Conservation (phyloP, 352 stramenopile genomes). For the Nothophytophthora sp. region DNA sequence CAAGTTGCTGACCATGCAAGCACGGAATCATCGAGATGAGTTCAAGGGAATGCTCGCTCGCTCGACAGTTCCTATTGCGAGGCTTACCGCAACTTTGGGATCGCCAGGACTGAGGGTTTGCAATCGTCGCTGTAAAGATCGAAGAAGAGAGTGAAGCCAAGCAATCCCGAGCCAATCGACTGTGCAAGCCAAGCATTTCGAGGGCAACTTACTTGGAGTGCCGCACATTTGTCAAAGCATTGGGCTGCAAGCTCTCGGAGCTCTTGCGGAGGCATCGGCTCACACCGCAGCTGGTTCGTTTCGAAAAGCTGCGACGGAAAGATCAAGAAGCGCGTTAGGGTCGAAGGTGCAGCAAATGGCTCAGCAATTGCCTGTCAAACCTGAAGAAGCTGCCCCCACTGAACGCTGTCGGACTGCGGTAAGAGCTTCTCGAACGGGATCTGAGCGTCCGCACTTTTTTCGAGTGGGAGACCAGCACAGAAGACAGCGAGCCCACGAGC, state of each 20-base stretch:
- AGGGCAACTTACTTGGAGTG: slow-evolving; percentile 29
- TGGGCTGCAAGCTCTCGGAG: slow-evolving; percentile 22
- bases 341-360: no score
- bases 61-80: not conserved
- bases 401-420: slow-evolving; percentile 13
- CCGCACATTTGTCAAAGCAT: slow-evolving; percentile 38
- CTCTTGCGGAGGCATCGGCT: slow-evolving; percentile 23
- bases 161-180: no score
- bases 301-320: slow-evolving; percentile 23
- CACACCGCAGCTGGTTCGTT: slow-evolving; percentile 27
- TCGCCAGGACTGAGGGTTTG: slow-evolving; percentile 16
- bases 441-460: slow-evolving; percentile 4
- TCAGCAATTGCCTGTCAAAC: no score
- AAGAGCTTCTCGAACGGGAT: slow-evolving; percentile 10
- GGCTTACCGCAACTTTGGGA: slow-evolving; percentile 15
- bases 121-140: slow-evolving; percentile 16
- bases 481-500: slow-evolving; percentile 25
- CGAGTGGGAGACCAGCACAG: slow-evolving; percentile 11
- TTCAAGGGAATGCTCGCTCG: not conserved
- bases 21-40: not conserved
- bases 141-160: no score
- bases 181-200: not conserved
- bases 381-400: slow-evolving; percentile 25
- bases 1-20: slow-evolving; percentile 26
- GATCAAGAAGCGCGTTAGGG: no score